Evolutionary conservation across 2,329 filamentous ascomycete genomes (phyloP).

Genomic region (Trichoderma semiorbis): DNA sequence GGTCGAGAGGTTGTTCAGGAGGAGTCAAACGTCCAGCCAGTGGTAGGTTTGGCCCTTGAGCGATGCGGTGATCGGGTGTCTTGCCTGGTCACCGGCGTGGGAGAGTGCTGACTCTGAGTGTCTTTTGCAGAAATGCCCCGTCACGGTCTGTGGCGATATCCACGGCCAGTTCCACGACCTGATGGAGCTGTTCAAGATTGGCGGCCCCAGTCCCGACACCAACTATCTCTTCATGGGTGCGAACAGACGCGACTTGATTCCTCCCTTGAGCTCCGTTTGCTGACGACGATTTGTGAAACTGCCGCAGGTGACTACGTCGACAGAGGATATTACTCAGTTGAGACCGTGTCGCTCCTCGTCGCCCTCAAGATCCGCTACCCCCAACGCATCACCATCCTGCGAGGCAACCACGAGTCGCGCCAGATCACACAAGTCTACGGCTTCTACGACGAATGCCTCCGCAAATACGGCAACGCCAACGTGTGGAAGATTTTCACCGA

Average conservation of each 20-base stretch:
- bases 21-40: constrained; percentile 97
- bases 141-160: constrained; percentile 98
- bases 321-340: constrained; percentile 97
- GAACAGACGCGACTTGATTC: constrained; percentile 8
- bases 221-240: constrained; percentile 99
- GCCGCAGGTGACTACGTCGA: constrained; percentile 89
- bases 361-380: constrained; percentile 98
- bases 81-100: not conserved
- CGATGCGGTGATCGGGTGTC: not conserved
- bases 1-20: constrained; percentile 95
- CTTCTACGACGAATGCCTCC: constrained; percentile 98
- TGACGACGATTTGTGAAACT: not conserved
- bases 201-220: constrained; percentile 94
- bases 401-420: constrained; percentile 97
- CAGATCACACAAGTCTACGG: constrained; percentile 99
- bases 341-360: constrained; percentile 94
- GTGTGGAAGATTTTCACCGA: constrained; percentile 99
- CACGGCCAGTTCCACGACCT: constrained; percentile 98
- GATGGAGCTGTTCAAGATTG: constrained; percentile 99
- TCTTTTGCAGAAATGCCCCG: constrained; percentile 78
- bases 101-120: not conserved
- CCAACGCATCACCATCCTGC: constrained; percentile 94
- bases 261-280: not conserved
- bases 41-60: constrained; percentile 59
- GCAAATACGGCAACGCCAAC: constrained; percentile 98